Conservation (phyloP, 2,329 filamentous ascomycete genomes). For the Beauveria rudraprayagi region DNA sequence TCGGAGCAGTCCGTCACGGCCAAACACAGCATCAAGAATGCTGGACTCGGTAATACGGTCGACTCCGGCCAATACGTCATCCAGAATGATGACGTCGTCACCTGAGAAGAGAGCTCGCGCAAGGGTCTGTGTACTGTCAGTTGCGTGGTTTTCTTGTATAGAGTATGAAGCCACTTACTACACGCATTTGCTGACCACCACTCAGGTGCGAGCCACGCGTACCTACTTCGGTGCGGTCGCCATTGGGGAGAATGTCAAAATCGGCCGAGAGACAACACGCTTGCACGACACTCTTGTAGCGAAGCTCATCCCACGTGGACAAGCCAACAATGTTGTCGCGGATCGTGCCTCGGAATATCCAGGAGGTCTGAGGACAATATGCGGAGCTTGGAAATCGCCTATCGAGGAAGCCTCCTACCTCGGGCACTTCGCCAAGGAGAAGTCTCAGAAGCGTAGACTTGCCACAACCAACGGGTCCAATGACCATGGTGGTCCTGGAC, state of each 20-base stretch:
- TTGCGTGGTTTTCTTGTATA: neutral
- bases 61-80: constrained; percentile 27
- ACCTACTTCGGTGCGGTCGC: constrained; percentile 18
- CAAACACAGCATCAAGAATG: constrained; percentile 29
- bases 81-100: constrained; percentile 21
- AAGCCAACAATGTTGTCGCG: constrained; percentile 19
- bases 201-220: constrained; percentile 18
- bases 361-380: constrained; percentile 20
- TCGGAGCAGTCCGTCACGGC: constrained; percentile 22
- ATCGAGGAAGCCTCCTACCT: constrained; percentile 11
- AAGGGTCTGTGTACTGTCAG: constrained; percentile 11
- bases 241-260: constrained; percentile 16
- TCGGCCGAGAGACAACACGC: constrained; percentile 16
- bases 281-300: constrained; percentile 17
- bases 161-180: constrained; percentile 13
- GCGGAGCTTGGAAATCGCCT: constrained; percentile 13
- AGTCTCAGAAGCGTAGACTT: constrained; percentile 19
- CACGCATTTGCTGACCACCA: constrained; percentile 21
- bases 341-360: constrained; percentile 19
- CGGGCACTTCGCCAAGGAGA: constrained; percentile 18
- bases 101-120: constrained; percentile 20
- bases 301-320: constrained; percentile 13
- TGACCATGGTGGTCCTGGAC: constrained; percentile 17
- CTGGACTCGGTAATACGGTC: constrained; percentile 30
- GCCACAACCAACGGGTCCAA: constrained; percentile 18